Base-by-base conservation (phyloP, 2,329 filamentous ascomycete genomes). In the Ascochyta koolunga region DNA sequence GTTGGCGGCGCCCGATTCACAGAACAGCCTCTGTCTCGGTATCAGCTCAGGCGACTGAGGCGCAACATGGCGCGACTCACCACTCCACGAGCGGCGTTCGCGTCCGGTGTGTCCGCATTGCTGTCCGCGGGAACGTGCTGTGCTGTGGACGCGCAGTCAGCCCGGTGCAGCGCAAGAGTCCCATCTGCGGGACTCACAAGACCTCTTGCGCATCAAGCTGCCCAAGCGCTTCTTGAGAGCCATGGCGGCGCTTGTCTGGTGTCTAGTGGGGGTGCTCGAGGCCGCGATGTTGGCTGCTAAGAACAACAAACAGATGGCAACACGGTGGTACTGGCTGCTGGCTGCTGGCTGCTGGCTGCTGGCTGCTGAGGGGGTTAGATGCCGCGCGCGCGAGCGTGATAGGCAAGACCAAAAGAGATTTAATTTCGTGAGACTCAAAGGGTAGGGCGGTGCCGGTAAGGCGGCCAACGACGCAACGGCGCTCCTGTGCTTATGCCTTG, bases 1-100 rank as follows among this genome's bases (percentile, higher is more conserved):
- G 68, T 84, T 83, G 52, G 83, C 79, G 46, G 83, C 82, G 59
- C 85, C 86, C 43, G 89, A 88, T 76, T 93, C 89, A 80, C 91
- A 96, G 73, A 96, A 96, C 38, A 86, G 82, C 80, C 82, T 89
- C 90, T 93, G 70, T 58, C 15, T 24, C 46, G 24, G n/a, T 22
- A 41, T 58, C 54, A 62, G 43, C 40, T 38, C 49, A 37, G 32
- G 33, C 37, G 37, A 33, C 35, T 27, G 35, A 39, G 51, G 44
- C 38, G 47, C 39, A 50, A 43, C 10, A 24, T 18, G 41, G 44
- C 46, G 77, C 84, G 37, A 60, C 72, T 72, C 83, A 90, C 87
- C 75, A 91, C 86, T 69, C 81, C 87, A 64, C 84, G 82, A 45
- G 80, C 76, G 38, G 85, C 88, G 67, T 84, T 87, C 54, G 81